phyloP scores from a whole-genome alignment of 495 filamentous ascomycete species.

The Trichoderma reesei region DNA sequence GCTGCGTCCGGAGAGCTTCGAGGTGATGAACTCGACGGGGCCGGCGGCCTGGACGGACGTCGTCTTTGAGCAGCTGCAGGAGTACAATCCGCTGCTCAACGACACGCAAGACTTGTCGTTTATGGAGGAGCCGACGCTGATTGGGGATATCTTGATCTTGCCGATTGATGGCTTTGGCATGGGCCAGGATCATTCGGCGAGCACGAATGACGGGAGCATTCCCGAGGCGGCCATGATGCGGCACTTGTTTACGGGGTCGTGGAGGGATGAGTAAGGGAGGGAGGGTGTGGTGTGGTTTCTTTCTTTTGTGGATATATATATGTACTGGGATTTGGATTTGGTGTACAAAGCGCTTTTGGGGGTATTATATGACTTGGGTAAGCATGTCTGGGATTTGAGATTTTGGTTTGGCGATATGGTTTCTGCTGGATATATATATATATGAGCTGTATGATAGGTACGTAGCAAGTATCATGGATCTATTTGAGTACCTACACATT shows the following conservation, averaged over 20 bases:
- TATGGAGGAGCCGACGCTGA: conserved; percentile 19
- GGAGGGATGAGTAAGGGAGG: conserved; percentile 16
- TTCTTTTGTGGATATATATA: not conserved
- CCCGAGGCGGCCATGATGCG: conserved; percentile 18
- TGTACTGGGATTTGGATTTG: too few species aligned
- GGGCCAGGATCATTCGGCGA: conserved; percentile 21
- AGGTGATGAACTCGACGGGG: conserved; percentile 24
- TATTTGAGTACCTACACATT: too few species aligned
- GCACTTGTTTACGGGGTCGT: conserved; percentile 20
- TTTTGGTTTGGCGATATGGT: not conserved
- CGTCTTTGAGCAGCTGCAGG: conserved; percentile 19
- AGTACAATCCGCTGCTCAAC: conserved; percentile 11
- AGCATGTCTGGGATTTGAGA: not conserved
- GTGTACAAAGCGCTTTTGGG: too few species aligned
- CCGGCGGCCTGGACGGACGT: conserved; percentile 22
- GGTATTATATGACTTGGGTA: too few species aligned
- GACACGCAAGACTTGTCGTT: conserved; percentile 16
- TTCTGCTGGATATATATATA: not conserved
- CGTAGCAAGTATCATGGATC: too few species aligned
- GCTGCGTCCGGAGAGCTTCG: conserved; percentile 19
- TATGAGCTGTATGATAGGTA: too few species aligned
- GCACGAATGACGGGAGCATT: conserved; percentile 15
- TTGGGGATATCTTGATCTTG: conserved; percentile 22
- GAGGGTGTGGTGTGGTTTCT: not conserved
- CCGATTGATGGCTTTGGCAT: conserved; percentile 23